Percentiles rank a stretch among this genome's conserved stretches.
phyloP scores from a whole-genome alignment of 2,329 filamentous ascomycete genomes.

The Fusarium clavum region DNA sequence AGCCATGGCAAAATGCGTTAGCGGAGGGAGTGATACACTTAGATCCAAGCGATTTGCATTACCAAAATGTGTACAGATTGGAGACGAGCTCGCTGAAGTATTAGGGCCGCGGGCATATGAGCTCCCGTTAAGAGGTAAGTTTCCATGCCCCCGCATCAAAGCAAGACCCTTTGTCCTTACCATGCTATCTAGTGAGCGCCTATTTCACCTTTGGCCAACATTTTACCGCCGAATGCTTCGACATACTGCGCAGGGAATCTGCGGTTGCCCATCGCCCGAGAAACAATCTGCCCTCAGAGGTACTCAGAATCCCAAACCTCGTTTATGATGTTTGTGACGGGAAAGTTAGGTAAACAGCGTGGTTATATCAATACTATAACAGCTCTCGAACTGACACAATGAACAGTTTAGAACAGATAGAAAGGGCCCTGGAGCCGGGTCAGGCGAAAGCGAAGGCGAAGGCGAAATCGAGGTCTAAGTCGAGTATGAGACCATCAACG shows the following conservation, averaged over 20 bases:
- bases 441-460: slow-evolving; percentile 34
- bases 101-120: slow-evolving; percentile 43
- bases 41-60: slow-evolving; percentile 44
- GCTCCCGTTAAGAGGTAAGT: slow-evolving; percentile 44
- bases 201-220: slow-evolving; percentile 46
- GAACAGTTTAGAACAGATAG: slow-evolving; percentile 40
- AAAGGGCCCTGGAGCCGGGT: slow-evolving; percentile 40
- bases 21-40: slow-evolving; percentile 43
- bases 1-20: slow-evolving; percentile 44
- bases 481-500: slow-evolving; percentile 14
- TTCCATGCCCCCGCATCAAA: slow-evolving; percentile 11
- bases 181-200: slow-evolving; percentile 37
- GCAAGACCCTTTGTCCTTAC: slow-evolving; percentile 30
- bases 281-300: slow-evolving; percentile 37
- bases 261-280: slow-evolving; percentile 40
- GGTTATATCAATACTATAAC: background rate
- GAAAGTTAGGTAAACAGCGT: slow-evolving; percentile 40
- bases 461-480: slow-evolving; percentile 22
- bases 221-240: slow-evolving; percentile 44
- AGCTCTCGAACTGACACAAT: slow-evolving; percentile 20
- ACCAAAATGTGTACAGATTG: slow-evolving; percentile 45
- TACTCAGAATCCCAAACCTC: slow-evolving; percentile 41
- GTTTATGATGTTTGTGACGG: slow-evolving; percentile 43
- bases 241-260: slow-evolving; percentile 42
- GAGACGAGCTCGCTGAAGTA: slow-evolving; percentile 42